A percentile compares a stretch with the other conserved stretches of the same genome.
phyloP scores from a whole-genome alignment of 345 rosid species.

The Lepidium africanum region DNA sequence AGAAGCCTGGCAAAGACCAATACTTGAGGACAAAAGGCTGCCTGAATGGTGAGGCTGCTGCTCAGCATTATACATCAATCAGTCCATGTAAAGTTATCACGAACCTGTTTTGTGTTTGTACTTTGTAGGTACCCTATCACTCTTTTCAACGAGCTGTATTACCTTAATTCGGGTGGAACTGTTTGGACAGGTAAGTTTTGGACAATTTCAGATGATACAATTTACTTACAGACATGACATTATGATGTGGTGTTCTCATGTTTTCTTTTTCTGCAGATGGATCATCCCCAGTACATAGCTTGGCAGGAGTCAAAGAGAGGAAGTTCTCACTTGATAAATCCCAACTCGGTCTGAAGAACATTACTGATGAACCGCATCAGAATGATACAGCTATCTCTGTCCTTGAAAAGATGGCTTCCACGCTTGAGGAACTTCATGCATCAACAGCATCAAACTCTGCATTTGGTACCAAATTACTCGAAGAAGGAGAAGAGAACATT shows the following conservation, averaged over 20 bases:
- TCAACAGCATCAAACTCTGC: slow-evolving; percentile 67
- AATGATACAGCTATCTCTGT: slow-evolving; percentile 50
- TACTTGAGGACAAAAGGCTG: slow-evolving; percentile 84
- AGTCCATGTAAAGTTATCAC: neutral
- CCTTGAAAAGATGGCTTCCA: slow-evolving; percentile 66
- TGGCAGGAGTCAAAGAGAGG: slow-evolving; percentile 47
- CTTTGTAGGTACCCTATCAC: slow-evolving; percentile 68
- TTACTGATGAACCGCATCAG: slow-evolving; percentile 22
- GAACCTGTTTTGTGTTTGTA: slow-evolving; percentile 9
- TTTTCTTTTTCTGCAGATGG: slow-evolving; percentile 52
- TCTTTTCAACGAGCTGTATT: slow-evolving; percentile 91
- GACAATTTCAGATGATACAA: neutral
- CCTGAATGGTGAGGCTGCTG: slow-evolving; percentile 62
- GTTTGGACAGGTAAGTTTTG: slow-evolving; percentile 71
- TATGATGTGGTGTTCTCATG: neutral
- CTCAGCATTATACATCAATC: neutral
- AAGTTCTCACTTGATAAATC: slow-evolving; percentile 76
- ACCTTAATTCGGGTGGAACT: slow-evolving; percentile 86
- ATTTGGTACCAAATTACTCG: slow-evolving; percentile 79
- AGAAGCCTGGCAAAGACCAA: slow-evolving; percentile 87
- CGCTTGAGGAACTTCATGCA: slow-evolving; percentile 54
- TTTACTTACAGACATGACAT: neutral
- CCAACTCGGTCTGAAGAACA: slow-evolving; percentile 30
- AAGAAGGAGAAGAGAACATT: slow-evolving; percentile 86
- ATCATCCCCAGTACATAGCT: slow-evolving; percentile 59